These are phyloP conservation scores for Aspergillus candidus DNA, from an alignment of 2,329 filamentous ascomycete genomes.

Conservation along the genomic window DNA sequence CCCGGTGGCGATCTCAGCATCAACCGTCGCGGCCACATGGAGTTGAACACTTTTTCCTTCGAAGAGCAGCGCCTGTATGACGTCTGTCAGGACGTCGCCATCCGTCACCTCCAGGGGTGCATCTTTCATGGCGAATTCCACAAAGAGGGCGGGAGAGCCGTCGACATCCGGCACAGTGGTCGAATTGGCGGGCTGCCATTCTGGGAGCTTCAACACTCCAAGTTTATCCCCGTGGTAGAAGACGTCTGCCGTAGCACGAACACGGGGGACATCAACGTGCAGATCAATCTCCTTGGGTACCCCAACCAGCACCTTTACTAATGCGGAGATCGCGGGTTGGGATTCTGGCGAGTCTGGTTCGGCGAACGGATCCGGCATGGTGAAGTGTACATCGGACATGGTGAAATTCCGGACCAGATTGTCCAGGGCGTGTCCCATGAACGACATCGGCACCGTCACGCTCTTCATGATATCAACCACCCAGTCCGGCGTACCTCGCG, in stretches of 20 bases:
- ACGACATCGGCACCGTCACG: conserved; percentile 75
- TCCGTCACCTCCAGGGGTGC: conserved; percentile 80
- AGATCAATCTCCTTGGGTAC: conserved; percentile 85
- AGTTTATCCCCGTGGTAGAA: conserved; percentile 72
- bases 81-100: conserved; percentile 67
- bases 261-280: conserved; percentile 66
- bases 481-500: conserved; percentile 70
- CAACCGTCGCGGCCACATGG: conserved; percentile 70
- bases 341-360: conserved; percentile 67
- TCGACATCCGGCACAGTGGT: conserved; percentile 58
- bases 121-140: conserved; percentile 69
- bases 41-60: conserved; percentile 64
- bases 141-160: conserved; percentile 59
- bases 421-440: conserved; percentile 75
- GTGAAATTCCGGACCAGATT: conserved; percentile 83
- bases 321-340: conserved; percentile 74
- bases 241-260: conserved; percentile 73
- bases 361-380: conserved; percentile 72
- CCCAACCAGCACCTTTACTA: conserved; percentile 69
- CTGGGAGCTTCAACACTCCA: conserved; percentile 67
- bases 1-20: conserved; percentile 74
- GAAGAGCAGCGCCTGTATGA: conserved; percentile 76
- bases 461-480: conserved; percentile 72
- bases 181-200: conserved; percentile 83
- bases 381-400: conserved; percentile 77